Conservation (phyloP, 2,329 filamentous ascomycete genomes). For the Pleurostoma richardsiae region DNA sequence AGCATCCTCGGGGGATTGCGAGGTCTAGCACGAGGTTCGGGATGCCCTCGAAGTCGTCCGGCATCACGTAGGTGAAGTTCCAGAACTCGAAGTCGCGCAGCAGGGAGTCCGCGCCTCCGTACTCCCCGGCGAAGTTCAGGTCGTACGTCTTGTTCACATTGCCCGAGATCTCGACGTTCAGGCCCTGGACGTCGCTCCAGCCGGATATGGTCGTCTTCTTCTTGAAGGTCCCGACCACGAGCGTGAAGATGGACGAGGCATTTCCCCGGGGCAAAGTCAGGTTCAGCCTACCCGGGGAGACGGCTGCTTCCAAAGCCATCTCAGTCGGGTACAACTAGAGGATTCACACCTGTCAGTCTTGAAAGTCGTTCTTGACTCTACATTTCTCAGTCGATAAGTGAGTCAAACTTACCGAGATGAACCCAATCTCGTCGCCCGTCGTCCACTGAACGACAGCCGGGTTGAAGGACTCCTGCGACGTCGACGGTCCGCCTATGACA, state of each 20-base stretch:
- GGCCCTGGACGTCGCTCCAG: slow-evolving; percentile 43
- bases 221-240: slow-evolving; percentile 42
- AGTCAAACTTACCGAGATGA: slow-evolving; percentile 18
- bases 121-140: slow-evolving; percentile 35
- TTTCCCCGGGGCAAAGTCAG: slow-evolving; percentile 51
- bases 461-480: slow-evolving; percentile 48
- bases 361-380: too few relatives aligned
- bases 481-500: slow-evolving; percentile 48
- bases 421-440: slow-evolving; percentile 28
- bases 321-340: slow-evolving; percentile 26
- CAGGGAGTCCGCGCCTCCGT: slow-evolving; percentile 23
- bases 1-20: slow-evolving; percentile 1
- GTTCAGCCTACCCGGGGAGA: slow-evolving; percentile 34
- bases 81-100: slow-evolving; percentile 39
- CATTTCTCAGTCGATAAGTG: not conserved
- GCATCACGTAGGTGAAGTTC: slow-evolving; percentile 39
- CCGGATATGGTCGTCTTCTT: slow-evolving; percentile 34
- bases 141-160: slow-evolving; percentile 32
- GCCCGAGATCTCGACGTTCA: slow-evolving; percentile 37
- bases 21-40: slow-evolving; percentile 12
- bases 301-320: slow-evolving; percentile 30
- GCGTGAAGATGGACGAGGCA: slow-evolving; percentile 40
- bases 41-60: slow-evolving; percentile 16
- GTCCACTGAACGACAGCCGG: slow-evolving; percentile 58
- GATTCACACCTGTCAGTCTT: too few relatives aligned